A percentile compares a stretch with the other conserved stretches of the same genome.
Conservation (phyloP, 306 rosid genomes). For the Quercus agrifolia region DNA sequence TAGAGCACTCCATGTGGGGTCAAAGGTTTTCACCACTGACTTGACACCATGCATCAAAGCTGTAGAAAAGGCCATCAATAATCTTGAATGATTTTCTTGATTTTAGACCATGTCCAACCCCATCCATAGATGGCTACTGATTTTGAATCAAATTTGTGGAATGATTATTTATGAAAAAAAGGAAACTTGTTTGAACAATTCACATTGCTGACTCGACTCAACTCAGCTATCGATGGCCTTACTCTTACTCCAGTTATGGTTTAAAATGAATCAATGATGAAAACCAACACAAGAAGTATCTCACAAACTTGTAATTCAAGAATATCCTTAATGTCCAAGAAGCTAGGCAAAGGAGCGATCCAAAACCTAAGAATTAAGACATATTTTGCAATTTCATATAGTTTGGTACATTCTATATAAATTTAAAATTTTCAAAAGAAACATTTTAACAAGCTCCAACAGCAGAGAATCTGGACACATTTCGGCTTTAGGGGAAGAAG, state of each 20-base stretch:
- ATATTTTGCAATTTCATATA: neutral
- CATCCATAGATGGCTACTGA: neutral
- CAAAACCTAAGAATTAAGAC: neutral
- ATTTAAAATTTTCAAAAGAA: neutral
- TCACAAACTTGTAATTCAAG: neutral
- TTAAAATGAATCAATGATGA: neutral
- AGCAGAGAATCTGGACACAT: too few relatives aligned
- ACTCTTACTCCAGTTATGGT: neutral
- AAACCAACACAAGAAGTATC: neutral
- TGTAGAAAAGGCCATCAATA: constrained; percentile 3
- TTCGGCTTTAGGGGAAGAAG: neutral
- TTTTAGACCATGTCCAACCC: neutral
- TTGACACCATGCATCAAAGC: neutral
- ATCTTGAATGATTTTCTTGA: neutral
- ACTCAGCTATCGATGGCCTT: neutral
- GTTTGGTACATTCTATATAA: neutral
- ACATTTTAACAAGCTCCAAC: neutral
- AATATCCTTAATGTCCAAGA: neutral
- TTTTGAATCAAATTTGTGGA: neutral
- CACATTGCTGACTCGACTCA: neutral
- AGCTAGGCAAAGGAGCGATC: neutral
- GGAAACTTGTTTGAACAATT: too few relatives aligned
- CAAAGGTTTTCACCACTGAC: neutral
- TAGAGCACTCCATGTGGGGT: neutral
- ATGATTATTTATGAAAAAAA: neutral